phyloP scores from a whole-genome alignment of 1,284 basidiomycete genomes.

The Ustilago tritici region DNA sequence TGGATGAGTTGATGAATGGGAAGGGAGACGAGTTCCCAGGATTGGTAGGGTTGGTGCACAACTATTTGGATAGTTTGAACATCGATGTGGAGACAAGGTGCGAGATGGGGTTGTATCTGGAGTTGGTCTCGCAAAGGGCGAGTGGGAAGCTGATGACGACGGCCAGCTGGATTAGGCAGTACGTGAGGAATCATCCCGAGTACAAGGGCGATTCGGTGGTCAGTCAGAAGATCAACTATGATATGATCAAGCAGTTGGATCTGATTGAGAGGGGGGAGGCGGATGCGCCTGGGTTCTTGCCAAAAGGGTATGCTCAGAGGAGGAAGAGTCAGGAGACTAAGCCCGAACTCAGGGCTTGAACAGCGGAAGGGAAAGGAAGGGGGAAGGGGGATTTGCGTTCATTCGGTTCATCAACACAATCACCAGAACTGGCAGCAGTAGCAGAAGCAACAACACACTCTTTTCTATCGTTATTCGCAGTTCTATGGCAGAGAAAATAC shows the following conservation, averaged over 20 bases:
- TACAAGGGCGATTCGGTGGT: constrained; percentile 94
- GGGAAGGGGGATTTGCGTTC: not conserved
- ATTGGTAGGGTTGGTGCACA: constrained; percentile 83
- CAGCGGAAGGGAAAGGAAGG: not conserved
- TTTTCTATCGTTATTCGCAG: constrained; percentile 1
- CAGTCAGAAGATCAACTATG: constrained; percentile 90
- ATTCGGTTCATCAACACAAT: not conserved
- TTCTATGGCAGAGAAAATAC: not conserved
- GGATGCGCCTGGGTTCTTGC: constrained; percentile 66
- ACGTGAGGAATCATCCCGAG: constrained; percentile 86
- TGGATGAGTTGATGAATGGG: constrained; percentile 94
- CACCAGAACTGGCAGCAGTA: not conserved
- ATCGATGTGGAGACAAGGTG: constrained; percentile 77
- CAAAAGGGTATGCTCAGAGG: constrained; percentile 56
- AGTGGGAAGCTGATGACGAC: constrained; percentile 91
- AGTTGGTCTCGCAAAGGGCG: constrained; percentile 74
- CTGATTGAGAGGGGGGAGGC: constrained; percentile 75
- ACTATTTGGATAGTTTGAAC: constrained; percentile 89
- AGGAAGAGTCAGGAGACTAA: constrained; percentile 45
- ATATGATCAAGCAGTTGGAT: constrained; percentile 89
- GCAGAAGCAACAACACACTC: not conserved
- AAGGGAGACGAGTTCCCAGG: constrained; percentile 84
- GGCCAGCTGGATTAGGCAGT: constrained; percentile 92
- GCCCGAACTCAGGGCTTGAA: constrained; percentile 36
- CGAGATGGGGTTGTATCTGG: constrained; percentile 75